These are phyloP conservation scores for Eucalyptus regnans DNA, from an alignment of 345 rosid species.

Conservation along the genomic window DNA sequence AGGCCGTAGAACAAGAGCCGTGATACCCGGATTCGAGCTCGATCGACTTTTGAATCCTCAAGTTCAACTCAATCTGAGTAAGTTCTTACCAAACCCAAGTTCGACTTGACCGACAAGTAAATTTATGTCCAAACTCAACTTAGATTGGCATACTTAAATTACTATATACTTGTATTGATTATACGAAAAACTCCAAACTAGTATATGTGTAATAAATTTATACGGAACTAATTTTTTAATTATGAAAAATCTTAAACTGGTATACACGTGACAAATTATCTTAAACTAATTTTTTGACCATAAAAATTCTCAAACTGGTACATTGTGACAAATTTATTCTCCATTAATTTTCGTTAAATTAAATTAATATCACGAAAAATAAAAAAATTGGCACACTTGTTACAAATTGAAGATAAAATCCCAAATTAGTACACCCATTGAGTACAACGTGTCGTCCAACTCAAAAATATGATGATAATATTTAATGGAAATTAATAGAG, in stretches of 20 bases:
- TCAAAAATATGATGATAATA: accelerated
- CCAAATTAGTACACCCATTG: accelerated
- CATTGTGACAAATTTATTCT: accelerated
- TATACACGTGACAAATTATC: too few species aligned
- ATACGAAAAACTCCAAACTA: accelerated
- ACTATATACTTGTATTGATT: background rate
- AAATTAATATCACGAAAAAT: too few species aligned
- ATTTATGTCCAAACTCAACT: background rate
- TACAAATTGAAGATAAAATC: accelerated
- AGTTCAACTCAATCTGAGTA: background rate
- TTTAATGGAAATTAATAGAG: accelerated
- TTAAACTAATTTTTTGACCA: too few species aligned
- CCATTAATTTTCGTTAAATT: accelerated
- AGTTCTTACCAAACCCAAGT: accelerated
- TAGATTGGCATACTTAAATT: background rate
- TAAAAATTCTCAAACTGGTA: accelerated
- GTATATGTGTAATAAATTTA: too few species aligned
- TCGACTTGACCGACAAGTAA: background rate
- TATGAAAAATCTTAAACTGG: accelerated
- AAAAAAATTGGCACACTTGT: accelerated
- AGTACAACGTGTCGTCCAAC: accelerated
- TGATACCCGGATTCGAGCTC: background rate
- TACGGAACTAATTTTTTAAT: accelerated
- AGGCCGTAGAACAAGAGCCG: background rate
- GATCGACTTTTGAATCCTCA: background rate